A percentile compares a stretch with the other conserved stretches of the same genome.
phyloP scores from a whole-genome alignment of 495 filamentous ascomycete species.

The Trichodelitschia bisporula region DNA sequence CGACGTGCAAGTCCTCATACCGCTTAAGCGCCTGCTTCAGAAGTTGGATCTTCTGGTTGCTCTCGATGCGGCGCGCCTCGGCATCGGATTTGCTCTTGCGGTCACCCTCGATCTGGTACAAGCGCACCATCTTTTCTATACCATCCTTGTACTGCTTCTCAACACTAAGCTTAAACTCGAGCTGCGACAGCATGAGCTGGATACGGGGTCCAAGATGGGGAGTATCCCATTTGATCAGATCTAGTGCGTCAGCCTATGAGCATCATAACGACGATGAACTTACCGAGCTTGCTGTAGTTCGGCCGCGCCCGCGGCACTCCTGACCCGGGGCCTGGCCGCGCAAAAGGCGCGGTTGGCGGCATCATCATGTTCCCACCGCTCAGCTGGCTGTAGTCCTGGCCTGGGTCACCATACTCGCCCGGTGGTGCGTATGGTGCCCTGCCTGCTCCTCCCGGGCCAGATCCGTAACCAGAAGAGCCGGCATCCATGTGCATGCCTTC shows the following conservation, averaged over 20 bases:
- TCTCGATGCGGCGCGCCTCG: constrained; percentile 69
- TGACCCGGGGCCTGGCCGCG: constrained; percentile 38
- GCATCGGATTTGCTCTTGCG: constrained; percentile 85
- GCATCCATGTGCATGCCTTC: constrained; percentile 31
- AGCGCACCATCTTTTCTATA: constrained; percentile 96
- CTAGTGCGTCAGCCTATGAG: constrained; percentile 19
- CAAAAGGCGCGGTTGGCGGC: constrained; percentile 63
- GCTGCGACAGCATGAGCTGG: constrained; percentile 94
- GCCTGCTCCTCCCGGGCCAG: constrained; percentile 15
- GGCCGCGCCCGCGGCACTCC: constrained; percentile 44
- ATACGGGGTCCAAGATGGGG: constrained; percentile 88
- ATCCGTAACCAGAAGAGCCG: constrained; percentile 15
- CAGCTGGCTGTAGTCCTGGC: constrained; percentile 28
- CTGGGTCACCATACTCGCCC: constrained; percentile 27
- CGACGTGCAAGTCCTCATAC: constrained; percentile 94
- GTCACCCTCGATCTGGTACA: constrained; percentile 97
- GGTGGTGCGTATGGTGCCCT: constrained; percentile 11
- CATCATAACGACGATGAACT: constrained; percentile 10
- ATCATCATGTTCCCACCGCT: constrained; percentile 38
- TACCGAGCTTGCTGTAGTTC: constrained; percentile 94
- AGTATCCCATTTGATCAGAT: constrained; percentile 97
- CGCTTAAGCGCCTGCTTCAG: constrained; percentile 85
- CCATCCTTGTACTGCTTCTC: constrained; percentile 99
- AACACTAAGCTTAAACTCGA: constrained; percentile 96
- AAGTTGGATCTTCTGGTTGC: constrained; percentile 91